These are phyloP conservation scores for Chlorencoelia australis DNA, from an alignment of 2,329 filamentous ascomycete genomes.

Conservation along the genomic window DNA sequence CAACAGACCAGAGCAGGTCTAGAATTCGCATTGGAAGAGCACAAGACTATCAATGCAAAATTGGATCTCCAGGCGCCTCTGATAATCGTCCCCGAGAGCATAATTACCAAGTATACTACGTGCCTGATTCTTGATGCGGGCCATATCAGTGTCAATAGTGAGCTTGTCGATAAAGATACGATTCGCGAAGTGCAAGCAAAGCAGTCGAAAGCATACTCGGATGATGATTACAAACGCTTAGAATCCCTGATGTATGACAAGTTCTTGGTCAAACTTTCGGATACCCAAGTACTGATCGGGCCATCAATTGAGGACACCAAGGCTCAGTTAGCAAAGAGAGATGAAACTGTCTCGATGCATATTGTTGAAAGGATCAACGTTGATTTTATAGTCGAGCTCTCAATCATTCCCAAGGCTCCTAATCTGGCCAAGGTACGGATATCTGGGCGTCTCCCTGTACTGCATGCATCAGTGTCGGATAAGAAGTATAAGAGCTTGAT, in stretches of 20 bases:
- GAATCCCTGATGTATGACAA: conserved; percentile 97
- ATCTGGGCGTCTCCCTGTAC: conserved; percentile 80
- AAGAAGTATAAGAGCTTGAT: conserved; percentile 95
- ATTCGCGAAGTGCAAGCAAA: conserved; percentile 85
- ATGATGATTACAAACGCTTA: conserved; percentile 78
- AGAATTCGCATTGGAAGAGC: conserved; percentile 92
- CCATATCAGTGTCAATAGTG: conserved; percentile 88
- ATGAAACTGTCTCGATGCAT: conserved; percentile 64
- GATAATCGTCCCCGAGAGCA: conserved; percentile 91
- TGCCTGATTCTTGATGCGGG: conserved; percentile 94
- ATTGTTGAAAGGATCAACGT: conserved; percentile 96
- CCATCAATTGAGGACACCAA: conserved; percentile 88
- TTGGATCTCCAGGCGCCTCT: conserved; percentile 91
- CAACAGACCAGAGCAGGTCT: conserved; percentile 93
- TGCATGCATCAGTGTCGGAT: conserved; percentile 88
- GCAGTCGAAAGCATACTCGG: conserved; percentile 76
- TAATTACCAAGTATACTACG: conserved; percentile 67
- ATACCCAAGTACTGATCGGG: conserved; percentile 90
- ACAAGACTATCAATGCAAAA: conserved; percentile 96
- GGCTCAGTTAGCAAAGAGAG: conserved; percentile 60
- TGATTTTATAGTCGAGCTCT: conserved; percentile 91
- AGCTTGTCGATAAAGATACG: conserved; percentile 85
- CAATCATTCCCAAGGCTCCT: conserved; percentile 90
- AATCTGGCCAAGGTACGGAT: conserved; percentile 88
- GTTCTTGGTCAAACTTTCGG: conserved; percentile 84